Evolutionary conservation across 352 stramenopile genomes (phyloP), one percentile per base, ranked within the genome.

Genomic region (Pythium biforme): DNA sequence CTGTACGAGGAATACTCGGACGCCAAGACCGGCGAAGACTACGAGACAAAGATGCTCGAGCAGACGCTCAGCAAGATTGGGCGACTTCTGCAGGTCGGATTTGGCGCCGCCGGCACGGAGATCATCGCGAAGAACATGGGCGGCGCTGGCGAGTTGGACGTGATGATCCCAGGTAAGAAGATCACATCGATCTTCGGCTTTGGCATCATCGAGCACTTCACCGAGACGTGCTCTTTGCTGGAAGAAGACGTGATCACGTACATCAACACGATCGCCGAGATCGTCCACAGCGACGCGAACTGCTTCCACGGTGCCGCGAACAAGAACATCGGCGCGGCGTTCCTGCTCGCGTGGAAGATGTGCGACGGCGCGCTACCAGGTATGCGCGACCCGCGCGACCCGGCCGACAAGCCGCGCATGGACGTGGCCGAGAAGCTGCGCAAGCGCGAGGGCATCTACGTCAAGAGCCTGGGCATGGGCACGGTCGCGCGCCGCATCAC

Each of bases 41-140:
- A 98, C 70, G 97, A 99, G 72, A 99, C 97, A 3, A 95, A 93
- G 40, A 92, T 99, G 75, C 83, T 99, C 3, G 89, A 98, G 63
- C 80, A 97, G 41, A 98, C 96, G 4, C 91, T 99, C 33, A 86
- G 89, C 27, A 96, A 95, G 66, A 99, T 99, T 64, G 90, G 94
- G 11, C 79, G 95, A 40, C 72, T 99, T 14, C 72, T 99, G 7
- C 86, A 97, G 59, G 97, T 99, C 41, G 97, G 97, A 9, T 99
- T 98, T 82, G 97, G 97, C 27, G 95, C 97, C 15, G 97, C 97
- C n/a, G 96, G 95, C 14, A 93, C 86, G 0, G 96, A 98, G 70
- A 99, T 99, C 56, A 99, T 99, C 71, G 95, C 92, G 3, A 98
- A 97, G 27, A 99, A 99, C 72, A 97, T 99, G 79, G 85, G 85